These are phyloP conservation scores for Arthrinium puccinioides DNA, from an alignment of 2,329 filamentous ascomycete genomes.

Conservation along the genomic window DNA sequence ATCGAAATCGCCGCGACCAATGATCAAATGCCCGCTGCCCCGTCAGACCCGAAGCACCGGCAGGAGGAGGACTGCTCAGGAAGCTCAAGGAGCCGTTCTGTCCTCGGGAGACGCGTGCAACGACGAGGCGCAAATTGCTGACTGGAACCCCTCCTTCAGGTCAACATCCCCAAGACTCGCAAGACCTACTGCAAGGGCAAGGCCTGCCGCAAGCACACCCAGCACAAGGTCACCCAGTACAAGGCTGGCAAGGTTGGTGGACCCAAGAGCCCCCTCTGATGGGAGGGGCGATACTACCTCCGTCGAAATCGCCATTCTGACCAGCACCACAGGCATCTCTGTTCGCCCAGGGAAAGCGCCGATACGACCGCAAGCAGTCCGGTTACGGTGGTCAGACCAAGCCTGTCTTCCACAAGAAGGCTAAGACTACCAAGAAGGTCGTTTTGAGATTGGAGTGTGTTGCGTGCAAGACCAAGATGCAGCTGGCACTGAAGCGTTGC, in stretches of 20 bases:
- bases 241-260: conserved; percentile 78
- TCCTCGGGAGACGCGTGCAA: too few relatives aligned
- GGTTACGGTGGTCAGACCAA: conserved; percentile 99
- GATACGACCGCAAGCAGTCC: conserved; percentile 98
- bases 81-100: too few relatives aligned
- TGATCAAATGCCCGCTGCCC: too few relatives aligned
- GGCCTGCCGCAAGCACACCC: conserved; percentile 86
- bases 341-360: conserved; percentile 98
- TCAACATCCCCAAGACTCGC: conserved; percentile 98
- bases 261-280: background rate
- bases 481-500: conserved; percentile 98
- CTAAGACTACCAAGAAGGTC: conserved; percentile 99
- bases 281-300: too few relatives aligned
- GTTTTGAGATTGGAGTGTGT: conserved; percentile 98
- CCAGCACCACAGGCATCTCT: conserved; percentile 61
- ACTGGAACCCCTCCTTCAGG: conserved; percentile 43
- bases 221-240: conserved; percentile 94
- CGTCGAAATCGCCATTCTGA: conserved; percentile 1
- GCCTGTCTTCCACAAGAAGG: conserved; percentile 99
- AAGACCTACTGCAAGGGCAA: conserved; percentile 97
- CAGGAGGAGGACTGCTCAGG: too few relatives aligned
- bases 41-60: too few relatives aligned
- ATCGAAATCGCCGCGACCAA: too few relatives aligned
- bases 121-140: too few relatives aligned
- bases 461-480: conserved; percentile 94